A percentile compares a stretch with the other conserved stretches of the same genome.
phyloP scores from a whole-genome alignment of 768 basidiomycete species.

The Cystofilobasidium macerans region DNA sequence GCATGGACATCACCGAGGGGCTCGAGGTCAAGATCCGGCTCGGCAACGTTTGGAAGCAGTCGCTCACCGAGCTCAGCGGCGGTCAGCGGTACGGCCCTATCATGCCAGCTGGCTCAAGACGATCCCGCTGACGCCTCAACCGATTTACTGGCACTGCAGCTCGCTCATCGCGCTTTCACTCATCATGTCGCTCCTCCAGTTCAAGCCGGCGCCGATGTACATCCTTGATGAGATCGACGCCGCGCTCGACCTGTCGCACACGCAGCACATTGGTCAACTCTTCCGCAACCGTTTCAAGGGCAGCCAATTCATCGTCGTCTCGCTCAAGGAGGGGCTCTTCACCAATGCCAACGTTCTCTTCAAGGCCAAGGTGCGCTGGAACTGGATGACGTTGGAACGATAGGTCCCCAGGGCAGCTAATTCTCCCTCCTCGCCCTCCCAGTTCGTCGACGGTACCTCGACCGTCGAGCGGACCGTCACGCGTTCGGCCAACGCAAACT shows the following conservation, averaged over 20 bases:
- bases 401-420: neutral
- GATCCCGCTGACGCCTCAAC: neutral
- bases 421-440: neutral
- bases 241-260: constrained; percentile 82
- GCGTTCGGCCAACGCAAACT: neutral
- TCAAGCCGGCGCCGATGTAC: constrained; percentile 98
- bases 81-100: constrained; percentile 66
- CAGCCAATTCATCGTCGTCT: constrained; percentile 95
- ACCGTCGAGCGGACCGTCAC: constrained; percentile 5
- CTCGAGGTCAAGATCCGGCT: constrained; percentile 94
- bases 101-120: neutral
- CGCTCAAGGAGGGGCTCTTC: constrained; percentile 90
- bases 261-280: constrained; percentile 91
- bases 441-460: constrained; percentile 13
- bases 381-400: no score
- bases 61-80: constrained; percentile 89
- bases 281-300: constrained; percentile 96
- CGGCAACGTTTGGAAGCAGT: constrained; percentile 94
- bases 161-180: constrained; percentile 94
- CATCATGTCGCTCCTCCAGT: constrained; percentile 97
- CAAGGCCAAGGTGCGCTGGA: constrained; percentile 24
- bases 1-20: constrained; percentile 83
- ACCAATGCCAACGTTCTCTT: constrained; percentile 78
- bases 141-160: constrained; percentile 41
- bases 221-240: constrained; percentile 99